phyloP scores from a whole-genome alignment of 345 rosid species.

The Lumnitzera racemosa region DNA sequence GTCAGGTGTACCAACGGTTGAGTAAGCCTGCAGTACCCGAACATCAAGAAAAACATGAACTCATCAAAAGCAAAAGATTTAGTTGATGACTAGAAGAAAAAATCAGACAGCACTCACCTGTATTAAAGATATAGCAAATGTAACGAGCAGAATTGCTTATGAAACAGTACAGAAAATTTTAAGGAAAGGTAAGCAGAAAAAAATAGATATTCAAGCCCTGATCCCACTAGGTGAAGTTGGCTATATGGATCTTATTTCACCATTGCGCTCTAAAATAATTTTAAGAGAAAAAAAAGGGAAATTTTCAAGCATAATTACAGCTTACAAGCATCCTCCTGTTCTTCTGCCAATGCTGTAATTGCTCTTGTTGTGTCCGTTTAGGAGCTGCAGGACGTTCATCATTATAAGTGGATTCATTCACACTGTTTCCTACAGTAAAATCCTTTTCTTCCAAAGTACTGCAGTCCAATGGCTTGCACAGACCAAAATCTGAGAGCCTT shows the following conservation, averaged over 20 bases:
- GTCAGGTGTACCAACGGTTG: conserved; percentile 97
- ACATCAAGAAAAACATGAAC: background rate
- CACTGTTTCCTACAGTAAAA: conserved; percentile 35
- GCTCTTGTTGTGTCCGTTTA: conserved; percentile 83
- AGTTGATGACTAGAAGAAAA: too few relatives aligned
- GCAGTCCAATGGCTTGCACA: conserved; percentile 90
- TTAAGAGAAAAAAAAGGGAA: conserved; percentile 10
- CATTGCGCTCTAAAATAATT: too few relatives aligned
- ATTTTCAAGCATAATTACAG: conserved; percentile 12
- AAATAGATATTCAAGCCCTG: too few relatives aligned
- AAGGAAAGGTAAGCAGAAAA: too few relatives aligned
- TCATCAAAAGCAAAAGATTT: too few relatives aligned
- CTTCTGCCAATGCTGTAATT: conserved; percentile 85
- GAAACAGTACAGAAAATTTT: too few relatives aligned
- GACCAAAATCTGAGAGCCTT: conserved; percentile 90
- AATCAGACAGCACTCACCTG: too few relatives aligned
- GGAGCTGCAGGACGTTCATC: conserved; percentile 39
- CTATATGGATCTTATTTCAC: too few relatives aligned
- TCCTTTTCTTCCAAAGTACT: conserved; percentile 68
- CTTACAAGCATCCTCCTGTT: conserved; percentile 88
- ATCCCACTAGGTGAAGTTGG: too few relatives aligned
- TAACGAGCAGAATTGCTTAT: too few relatives aligned
- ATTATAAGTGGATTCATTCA: conserved; percentile 32
- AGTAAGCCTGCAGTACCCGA: conserved; percentile 71
- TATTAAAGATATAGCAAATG: too few relatives aligned